These are phyloP conservation scores for Coniella vitis DNA, from an alignment of 2,329 filamentous ascomycete species.

Conservation along the genomic window DNA sequence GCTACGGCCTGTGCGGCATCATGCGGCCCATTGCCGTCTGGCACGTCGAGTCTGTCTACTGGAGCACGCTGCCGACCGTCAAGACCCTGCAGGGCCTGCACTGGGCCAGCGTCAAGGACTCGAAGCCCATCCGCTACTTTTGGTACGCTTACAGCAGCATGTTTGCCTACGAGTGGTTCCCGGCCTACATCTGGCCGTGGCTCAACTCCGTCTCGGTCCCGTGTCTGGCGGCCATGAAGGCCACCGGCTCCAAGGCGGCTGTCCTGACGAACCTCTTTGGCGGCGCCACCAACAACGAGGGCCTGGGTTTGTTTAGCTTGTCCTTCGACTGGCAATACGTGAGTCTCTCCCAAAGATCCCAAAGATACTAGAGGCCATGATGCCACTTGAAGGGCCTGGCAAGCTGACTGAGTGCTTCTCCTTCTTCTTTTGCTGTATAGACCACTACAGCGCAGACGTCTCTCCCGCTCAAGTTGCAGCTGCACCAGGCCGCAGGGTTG, in stretches of 20 bases:
- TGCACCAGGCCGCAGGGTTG: conserved; percentile 39
- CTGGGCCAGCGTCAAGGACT: conserved; percentile 43
- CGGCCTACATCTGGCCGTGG: conserved; percentile 49
- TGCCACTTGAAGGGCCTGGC: neutral
- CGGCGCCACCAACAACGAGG: conserved; percentile 45
- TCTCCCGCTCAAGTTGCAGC: conserved; percentile 44
- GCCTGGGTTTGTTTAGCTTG: conserved; percentile 40
- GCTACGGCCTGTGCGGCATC: conserved; percentile 47
- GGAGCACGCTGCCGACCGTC: conserved; percentile 44
- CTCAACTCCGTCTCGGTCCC: conserved; percentile 48
- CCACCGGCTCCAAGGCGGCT: conserved; percentile 37
- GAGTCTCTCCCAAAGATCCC: too few species aligned
- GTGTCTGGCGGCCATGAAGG: conserved; percentile 45
- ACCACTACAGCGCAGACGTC: conserved; percentile 48
- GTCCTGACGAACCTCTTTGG: conserved; percentile 44
- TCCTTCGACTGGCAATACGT: conserved; percentile 51
- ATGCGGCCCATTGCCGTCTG: conserved; percentile 48
- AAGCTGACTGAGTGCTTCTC: conserved; percentile 4
- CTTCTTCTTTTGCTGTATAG: conserved; percentile 28
- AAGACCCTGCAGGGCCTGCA: conserved; percentile 49
- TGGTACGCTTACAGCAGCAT: conserved; percentile 44
- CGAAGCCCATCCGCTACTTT: conserved; percentile 44
- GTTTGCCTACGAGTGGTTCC: conserved; percentile 45
- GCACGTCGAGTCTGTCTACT: conserved; percentile 51
- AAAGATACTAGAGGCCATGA: too few species aligned